Base-by-base conservation (phyloP, 1,284 basidiomycete species). In the Trichosporon faecale region DNA sequence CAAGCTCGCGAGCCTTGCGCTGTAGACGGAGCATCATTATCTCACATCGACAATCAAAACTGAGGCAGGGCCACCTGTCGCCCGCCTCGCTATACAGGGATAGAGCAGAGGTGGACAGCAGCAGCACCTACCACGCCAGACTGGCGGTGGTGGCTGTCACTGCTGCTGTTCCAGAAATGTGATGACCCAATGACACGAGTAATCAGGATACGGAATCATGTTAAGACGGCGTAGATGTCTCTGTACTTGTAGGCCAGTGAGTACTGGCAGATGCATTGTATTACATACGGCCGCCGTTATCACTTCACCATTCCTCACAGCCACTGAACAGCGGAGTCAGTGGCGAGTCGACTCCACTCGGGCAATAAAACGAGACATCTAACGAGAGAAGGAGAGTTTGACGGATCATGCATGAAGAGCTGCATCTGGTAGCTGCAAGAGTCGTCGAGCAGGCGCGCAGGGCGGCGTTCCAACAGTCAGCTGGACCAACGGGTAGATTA, bases 1-100 rank as follows among this genome's bases (percentile, higher is more conserved):
- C 64, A 74, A 74, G 64, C 66, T 74, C 3, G 71, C 70, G 21
- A 72, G 66, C 64, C 57, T 74, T 25, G 60, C 65, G 2, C 46
- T 74, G 23, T 73, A 37, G 63, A 25, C 21, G 16, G 57, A 55
- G 7, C 9, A 8, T 14, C 12, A 23, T 9, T 2, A 23, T 55
- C 49, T 8, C 8, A 44, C 18, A n/a, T n/a, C 16, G 8, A 44
- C 40, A 44, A 44, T 44, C 16, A 44, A 44, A 44, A 44, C 18
- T n/a, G 12, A 40, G 37, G 37, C 16, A 40, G 14, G 40, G 40
- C 11, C 4, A 12, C 5, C 40, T 44, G 9, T n/a, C 40, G 40
- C 16, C 18, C 18, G 40, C 40, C 40, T 44, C 40, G 9, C 40
- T 5, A 1, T 40, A 40, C 37, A 40, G 37, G 37, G 37, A 40